Percentiles rank a stretch among this genome's conserved stretches.
Conservation (phyloP, 768 basidiomycete genomes). For the Russula ochroleuca region DNA sequence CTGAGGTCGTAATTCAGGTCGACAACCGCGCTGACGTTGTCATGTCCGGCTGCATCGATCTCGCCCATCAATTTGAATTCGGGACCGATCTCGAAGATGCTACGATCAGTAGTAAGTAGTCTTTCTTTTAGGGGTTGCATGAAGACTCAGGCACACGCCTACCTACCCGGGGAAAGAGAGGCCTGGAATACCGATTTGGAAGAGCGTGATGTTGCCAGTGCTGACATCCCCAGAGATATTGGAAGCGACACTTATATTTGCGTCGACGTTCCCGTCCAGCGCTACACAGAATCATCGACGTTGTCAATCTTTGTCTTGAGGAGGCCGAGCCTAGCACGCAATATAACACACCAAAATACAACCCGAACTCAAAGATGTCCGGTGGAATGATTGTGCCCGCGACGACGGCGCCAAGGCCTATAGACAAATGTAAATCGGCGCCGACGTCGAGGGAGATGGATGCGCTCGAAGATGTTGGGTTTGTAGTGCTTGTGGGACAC, state of each 20-base stretch:
- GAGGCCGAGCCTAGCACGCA: background rate
- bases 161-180: background rate
- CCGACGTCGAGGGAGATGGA: slow-evolving; percentile 10
- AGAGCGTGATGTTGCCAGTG: background rate
- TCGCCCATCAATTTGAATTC: background rate
- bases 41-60: background rate
- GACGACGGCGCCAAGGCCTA: slow-evolving; percentile 11
- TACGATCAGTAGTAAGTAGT: background rate
- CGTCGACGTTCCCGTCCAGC: background rate
- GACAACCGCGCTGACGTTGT: background rate
- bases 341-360: slow-evolving; percentile 7
- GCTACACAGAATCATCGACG: slow-evolving; percentile 24
- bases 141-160: background rate
- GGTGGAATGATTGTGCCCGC: slow-evolving; percentile 18
- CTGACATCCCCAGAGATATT: background rate
- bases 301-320: slow-evolving; percentile 12
- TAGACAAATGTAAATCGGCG: background rate
- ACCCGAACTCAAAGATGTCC: slow-evolving; percentile 3
- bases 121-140: background rate
- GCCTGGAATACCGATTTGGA: slow-evolving; percentile 1
- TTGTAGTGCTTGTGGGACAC: background rate
- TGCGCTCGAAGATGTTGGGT: background rate
- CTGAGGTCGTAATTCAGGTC: background rate
- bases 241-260: background rate
- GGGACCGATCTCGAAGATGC: background rate